Evolutionary conservation across 1,139 yeast genomes (phyloP).

Genomic region (Candida dubliniensis): DNA sequence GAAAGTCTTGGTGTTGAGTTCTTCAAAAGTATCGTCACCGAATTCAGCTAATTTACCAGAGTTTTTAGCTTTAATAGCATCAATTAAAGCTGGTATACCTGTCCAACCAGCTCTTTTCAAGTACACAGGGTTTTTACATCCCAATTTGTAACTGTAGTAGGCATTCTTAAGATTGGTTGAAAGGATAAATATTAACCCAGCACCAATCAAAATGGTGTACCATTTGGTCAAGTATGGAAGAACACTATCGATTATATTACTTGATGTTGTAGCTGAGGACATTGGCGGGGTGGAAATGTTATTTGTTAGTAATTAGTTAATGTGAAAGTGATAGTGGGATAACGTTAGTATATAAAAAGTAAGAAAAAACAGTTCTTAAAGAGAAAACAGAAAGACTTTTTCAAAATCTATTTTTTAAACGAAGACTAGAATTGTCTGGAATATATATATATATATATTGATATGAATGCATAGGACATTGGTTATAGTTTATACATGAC

Average conservation of each 20-base stretch:
- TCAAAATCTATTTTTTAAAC: no score
- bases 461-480: no score
- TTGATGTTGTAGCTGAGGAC: background rate
- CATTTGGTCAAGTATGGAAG: conserved; percentile 16
- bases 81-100: conserved; percentile 18
- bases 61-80: conserved; percentile 20
- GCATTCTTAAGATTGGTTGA: conserved; percentile 6
- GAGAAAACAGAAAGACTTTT: no score
- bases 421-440: no score
- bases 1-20: conserved; percentile 14
- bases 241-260: background rate
- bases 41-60: conserved; percentile 29
- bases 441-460: no score
- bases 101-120: conserved; percentile 15
- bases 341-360: no score
- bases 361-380: no score
- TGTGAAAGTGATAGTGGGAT: no score
- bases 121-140: conserved; percentile 11
- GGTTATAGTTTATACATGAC: no score
- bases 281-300: no score
- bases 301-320: no score
- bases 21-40: conserved; percentile 16
- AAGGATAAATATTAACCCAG: conserved; percentile 7
- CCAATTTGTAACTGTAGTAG: conserved; percentile 7
- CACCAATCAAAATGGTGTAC: conserved; percentile 14